Evolutionary conservation across 1,284 basidiomycete genomes (phyloP).

Genomic region (Flammula alnicola): DNA sequence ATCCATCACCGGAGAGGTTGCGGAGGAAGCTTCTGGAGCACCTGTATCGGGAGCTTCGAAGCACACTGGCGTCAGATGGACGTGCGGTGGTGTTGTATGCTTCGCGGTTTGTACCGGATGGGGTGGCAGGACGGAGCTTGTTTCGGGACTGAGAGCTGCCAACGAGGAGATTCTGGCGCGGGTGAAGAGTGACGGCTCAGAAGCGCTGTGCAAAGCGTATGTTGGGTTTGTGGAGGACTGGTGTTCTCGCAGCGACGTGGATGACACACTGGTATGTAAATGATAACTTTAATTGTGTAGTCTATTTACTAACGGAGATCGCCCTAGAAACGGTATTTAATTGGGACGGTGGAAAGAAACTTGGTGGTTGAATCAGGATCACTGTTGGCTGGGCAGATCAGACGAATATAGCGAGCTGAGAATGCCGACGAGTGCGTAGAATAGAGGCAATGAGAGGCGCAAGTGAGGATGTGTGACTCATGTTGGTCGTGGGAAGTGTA

Average conservation of each 20-base stretch:
- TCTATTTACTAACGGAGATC: no score
- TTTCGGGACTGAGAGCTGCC: slow-evolving; percentile 59
- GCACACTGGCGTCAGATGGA: slow-evolving; percentile 51
- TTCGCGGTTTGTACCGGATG: slow-evolving; percentile 45
- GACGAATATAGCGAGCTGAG: no score
- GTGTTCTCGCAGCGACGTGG: no score
- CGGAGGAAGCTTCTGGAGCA: slow-evolving; percentile 56
- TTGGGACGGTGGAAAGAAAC: no score
- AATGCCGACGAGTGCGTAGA: no score
- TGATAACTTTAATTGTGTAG: no score
- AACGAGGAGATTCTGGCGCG: slow-evolving; percentile 57
- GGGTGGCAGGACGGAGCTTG: slow-evolving; percentile 51
- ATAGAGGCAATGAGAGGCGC: no score
- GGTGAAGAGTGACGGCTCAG: slow-evolving; percentile 21
- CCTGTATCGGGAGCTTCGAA: slow-evolving; percentile 53
- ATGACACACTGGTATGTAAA: no score
- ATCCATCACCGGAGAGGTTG: slow-evolving; percentile 56
- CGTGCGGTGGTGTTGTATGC: slow-evolving; percentile 58
- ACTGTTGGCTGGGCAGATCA: no score
- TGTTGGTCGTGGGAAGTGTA: slow-evolving; percentile 29
- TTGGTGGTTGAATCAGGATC: no score
- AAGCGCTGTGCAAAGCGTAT: slow-evolving; percentile 52
- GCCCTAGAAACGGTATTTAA: no score
- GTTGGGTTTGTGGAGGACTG: slow-evolving; percentile 58
- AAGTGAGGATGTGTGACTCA: no score